These are phyloP conservation scores for Tetrapyrgos nigripes DNA, from an alignment of 1,284 basidiomycete species.

Conservation along the genomic window DNA sequence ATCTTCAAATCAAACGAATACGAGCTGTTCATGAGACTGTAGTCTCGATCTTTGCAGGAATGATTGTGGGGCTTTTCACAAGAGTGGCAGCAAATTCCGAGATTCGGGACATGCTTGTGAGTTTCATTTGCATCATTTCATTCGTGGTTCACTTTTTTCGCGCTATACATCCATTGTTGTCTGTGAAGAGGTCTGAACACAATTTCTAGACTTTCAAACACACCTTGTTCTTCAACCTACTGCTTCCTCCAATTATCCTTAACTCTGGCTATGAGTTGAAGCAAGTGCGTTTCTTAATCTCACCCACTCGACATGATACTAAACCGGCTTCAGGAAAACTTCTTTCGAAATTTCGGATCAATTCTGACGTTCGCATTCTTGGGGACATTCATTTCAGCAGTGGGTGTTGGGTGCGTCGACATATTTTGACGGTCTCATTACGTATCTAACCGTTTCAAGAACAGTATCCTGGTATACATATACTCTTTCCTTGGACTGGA, in stretches of 20 bases:
- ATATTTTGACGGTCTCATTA: constrained; percentile 8
- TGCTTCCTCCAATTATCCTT: constrained; percentile 97
- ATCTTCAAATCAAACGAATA: constrained; percentile 96
- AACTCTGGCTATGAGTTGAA: constrained; percentile 98
- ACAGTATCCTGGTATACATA: constrained; percentile 92
- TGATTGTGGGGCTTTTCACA: constrained; percentile 94
- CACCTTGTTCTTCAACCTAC: constrained; percentile 97
- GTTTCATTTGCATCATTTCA: constrained; percentile 37
- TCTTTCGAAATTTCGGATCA: constrained; percentile 97
- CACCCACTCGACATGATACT: neutral
- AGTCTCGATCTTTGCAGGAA: constrained; percentile 95
- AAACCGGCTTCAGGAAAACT: constrained; percentile 87
- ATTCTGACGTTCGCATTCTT: constrained; percentile 97
- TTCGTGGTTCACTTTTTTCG: neutral
- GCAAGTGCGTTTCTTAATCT: constrained; percentile 60
- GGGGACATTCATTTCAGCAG: constrained; percentile 96
- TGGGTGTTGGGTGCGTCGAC: constrained; percentile 88
- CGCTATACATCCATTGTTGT: neutral
- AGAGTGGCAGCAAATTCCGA: constrained; percentile 91
- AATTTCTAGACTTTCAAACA: constrained; percentile 87
- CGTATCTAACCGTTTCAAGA: constrained; percentile 51
- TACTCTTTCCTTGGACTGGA: constrained; percentile 94
- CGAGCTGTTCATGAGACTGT: constrained; percentile 97
- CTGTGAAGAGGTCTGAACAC: neutral
- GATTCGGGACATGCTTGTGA: constrained; percentile 96